Percentiles rank a stretch among this genome's conserved stretches.
Conservation (phyloP, 2,329 filamentous ascomycete species). For the Pestalotiopsis sp. region DNA sequence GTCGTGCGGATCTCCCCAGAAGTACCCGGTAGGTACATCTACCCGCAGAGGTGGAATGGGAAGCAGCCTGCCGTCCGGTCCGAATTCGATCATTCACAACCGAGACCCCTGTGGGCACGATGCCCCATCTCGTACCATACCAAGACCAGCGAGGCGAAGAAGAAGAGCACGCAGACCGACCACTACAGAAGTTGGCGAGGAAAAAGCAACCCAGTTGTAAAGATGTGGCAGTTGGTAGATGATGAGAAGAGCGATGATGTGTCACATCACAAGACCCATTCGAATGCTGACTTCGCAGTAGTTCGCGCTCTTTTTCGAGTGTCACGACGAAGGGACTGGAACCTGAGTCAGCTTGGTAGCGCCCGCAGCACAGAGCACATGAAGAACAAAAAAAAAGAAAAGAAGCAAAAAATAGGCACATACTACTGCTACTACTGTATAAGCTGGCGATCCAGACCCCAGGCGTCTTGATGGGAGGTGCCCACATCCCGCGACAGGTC, state of each 20-base stretch:
- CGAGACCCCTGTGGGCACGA: background rate
- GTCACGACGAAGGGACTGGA: background rate
- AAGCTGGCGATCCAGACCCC: background rate
- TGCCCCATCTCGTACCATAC: background rate
- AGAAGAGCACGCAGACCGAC: background rate
- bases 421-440: background rate
- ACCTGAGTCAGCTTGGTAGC: constrained; percentile 1
- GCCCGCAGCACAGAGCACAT: background rate
- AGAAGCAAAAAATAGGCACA: background rate
- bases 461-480: background rate
- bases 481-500: background rate
- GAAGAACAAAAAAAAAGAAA: background rate
- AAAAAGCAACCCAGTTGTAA: background rate
- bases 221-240: background rate
- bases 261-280: constrained; percentile 5
- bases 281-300: background rate
- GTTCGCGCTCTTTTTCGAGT: background rate
- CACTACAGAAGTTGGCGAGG: background rate
- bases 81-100: background rate
- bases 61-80: background rate
- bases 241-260: background rate
- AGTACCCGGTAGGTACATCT: constrained; percentile 8
- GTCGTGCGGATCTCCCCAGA: background rate
- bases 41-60: background rate
- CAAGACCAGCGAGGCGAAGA: background rate